These are phyloP conservation scores for Fusarium subglutinans DNA, from an alignment of 2,329 filamentous ascomycete genomes.

Conservation along the genomic window DNA sequence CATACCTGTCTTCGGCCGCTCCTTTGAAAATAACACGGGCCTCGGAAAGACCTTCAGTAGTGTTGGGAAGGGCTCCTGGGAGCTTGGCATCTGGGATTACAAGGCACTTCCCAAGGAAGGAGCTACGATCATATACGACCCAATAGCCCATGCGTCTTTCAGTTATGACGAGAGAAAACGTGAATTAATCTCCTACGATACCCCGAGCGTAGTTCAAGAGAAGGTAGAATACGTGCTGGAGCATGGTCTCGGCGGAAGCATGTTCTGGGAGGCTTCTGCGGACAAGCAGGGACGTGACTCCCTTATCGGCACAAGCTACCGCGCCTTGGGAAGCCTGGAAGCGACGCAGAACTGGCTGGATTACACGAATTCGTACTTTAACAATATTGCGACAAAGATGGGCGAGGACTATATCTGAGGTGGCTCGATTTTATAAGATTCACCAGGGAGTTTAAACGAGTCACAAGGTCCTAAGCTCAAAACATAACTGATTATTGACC, in stretches of 20 bases:
- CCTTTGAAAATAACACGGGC: conserved; percentile 22
- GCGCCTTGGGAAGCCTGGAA: conserved; percentile 13
- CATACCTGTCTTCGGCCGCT: conserved; percentile 32
- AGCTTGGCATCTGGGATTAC: conserved; percentile 30
- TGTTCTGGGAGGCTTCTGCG: conserved; percentile 34
- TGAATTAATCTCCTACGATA: conserved; percentile 30
- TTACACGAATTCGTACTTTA: conserved; percentile 57
- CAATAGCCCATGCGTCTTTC: conserved; percentile 23
- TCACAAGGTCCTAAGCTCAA: background rate
- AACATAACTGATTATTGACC: background rate
- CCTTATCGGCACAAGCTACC: conserved; percentile 20
- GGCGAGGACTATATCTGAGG: background rate
- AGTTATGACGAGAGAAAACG: conserved; percentile 24
- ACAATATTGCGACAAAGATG: conserved; percentile 55
- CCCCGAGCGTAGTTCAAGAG: conserved; percentile 9
- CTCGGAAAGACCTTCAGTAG: conserved; percentile 19
- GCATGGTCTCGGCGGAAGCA: conserved; percentile 24
- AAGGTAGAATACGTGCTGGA: conserved; percentile 22
- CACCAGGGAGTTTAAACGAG: background rate
- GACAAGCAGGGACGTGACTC: conserved; percentile 24
- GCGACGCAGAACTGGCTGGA: conserved; percentile 22
- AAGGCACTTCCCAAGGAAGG: conserved; percentile 27
- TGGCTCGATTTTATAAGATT: background rate
- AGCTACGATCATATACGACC: conserved; percentile 16
- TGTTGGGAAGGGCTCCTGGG: conserved; percentile 28